phyloP scores from a whole-genome alignment of 495 filamentous ascomycete species.

The Saxispiralis lemnorum region DNA sequence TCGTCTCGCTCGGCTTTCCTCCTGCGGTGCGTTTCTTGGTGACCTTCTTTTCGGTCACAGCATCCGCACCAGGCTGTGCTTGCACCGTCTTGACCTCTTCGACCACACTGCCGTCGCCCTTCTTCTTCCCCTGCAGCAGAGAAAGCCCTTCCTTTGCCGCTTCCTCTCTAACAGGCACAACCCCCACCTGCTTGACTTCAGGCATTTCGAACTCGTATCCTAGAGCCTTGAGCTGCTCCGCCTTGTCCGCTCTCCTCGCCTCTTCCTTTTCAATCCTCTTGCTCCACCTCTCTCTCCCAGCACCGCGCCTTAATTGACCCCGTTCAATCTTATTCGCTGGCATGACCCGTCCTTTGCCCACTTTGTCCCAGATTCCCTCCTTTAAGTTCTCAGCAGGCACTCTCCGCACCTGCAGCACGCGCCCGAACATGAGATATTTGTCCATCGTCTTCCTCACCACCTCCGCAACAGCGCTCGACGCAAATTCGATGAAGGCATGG shows the following conservation, averaged over 20 bases:
- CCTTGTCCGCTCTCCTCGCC: slow-evolving; percentile 43
- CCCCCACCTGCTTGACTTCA: slow-evolving; percentile 47
- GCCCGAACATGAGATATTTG: slow-evolving; percentile 88
- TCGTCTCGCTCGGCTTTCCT: slow-evolving; percentile 3
- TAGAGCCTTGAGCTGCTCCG: slow-evolving; percentile 56
- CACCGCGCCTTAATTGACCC: slow-evolving; percentile 48
- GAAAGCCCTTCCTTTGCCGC: slow-evolving; percentile 20
- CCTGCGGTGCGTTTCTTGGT: slow-evolving; percentile 22
- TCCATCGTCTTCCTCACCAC: slow-evolving; percentile 91
- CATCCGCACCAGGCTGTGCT: not conserved
- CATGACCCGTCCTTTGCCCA: slow-evolving; percentile 54
- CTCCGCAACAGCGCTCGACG: slow-evolving; percentile 55
- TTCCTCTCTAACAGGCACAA: slow-evolving; percentile 27
- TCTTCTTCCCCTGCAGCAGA: slow-evolving; percentile 1
- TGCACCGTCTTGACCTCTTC: slow-evolving; percentile 1
- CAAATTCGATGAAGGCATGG: slow-evolving; percentile 86
- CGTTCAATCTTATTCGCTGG: slow-evolving; percentile 74
- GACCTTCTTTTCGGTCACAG: slow-evolving; percentile 3
- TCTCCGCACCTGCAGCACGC: slow-evolving; percentile 70
- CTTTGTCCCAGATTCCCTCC: slow-evolving; percentile 57
- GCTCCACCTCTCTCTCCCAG: slow-evolving; percentile 57
- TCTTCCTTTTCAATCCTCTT: slow-evolving; percentile 53
- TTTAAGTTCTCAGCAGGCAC: slow-evolving; percentile 63
- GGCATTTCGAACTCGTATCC: slow-evolving; percentile 75
- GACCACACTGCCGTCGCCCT: not conserved